Evolutionary conservation across 164 flowering plant species (phyloP).

Genomic region (Paratinospora sagittata): DNA sequence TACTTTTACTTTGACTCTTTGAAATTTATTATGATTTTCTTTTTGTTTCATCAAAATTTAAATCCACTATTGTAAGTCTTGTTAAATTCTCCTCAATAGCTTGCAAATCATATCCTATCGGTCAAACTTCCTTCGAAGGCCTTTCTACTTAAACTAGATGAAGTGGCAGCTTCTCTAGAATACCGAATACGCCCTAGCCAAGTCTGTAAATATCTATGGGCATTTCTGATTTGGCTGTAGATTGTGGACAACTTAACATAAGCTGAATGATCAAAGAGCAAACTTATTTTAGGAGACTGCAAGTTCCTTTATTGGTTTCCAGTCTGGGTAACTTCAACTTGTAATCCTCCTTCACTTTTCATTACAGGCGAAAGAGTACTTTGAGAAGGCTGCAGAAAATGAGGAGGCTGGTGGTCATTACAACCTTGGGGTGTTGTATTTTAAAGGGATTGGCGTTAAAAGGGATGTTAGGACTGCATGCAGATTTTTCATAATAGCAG

Average conservation of each 20-base stretch:
- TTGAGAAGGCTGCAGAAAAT: conserved; percentile 87
- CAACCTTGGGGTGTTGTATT: conserved; percentile 91
- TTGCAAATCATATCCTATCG: no score
- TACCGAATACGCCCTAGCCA: background rate
- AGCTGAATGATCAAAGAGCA: no score
- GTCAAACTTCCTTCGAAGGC: no score
- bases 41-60: no score
- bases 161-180: no score
- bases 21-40: no score
- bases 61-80: no score
- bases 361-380: conserved; percentile 84
- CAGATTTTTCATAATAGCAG: conserved; percentile 59
- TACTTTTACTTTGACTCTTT: no score
- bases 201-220: background rate
- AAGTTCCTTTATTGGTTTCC: background rate
- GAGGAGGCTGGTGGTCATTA: conserved; percentile 88
- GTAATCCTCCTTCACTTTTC: conserved; percentile 3
- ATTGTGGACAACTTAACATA: no score
- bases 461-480: conserved; percentile 62
- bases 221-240: background rate
- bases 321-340: background rate
- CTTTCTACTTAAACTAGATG: no score
- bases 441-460: conserved; percentile 90
- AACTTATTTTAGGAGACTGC: background rate
- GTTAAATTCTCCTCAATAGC: no score